Percentiles rank a stretch among this genome's conserved stretches.
phyloP scores from a whole-genome alignment of 805 yeast genomes.

The Saccharomycopsis capsularis region DNA sequence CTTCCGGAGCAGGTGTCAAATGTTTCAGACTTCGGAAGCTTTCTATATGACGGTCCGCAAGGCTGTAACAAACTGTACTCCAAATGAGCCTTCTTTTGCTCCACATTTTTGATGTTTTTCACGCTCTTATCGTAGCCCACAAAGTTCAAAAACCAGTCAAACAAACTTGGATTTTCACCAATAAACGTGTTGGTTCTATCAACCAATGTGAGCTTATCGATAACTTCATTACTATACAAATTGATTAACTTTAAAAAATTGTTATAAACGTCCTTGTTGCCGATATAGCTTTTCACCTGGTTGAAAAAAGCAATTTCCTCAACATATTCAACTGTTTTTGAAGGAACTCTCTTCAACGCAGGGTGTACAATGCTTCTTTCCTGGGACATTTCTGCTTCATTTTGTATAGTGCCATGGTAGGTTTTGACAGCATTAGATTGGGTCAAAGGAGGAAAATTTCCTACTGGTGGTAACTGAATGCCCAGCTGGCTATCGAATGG shows the following conservation, averaged over 20 bases:
- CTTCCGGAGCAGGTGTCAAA: slow-evolving; percentile 97
- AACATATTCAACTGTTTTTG: slow-evolving; percentile 47
- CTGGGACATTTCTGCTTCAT: slow-evolving; percentile 7
- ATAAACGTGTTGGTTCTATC: slow-evolving; percentile 80
- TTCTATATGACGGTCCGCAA: slow-evolving; percentile 26
- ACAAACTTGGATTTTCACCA: slow-evolving; percentile 71
- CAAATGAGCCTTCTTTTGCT: slow-evolving; percentile 4
- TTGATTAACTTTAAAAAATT: slow-evolving; percentile 88
- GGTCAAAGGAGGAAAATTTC: slow-evolving; percentile 29
- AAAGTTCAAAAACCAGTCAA: slow-evolving; percentile 87
- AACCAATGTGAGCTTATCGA: slow-evolving; percentile 75
- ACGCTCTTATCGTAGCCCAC: slow-evolving; percentile 49
- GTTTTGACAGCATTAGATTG: not conserved
- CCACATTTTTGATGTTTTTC: slow-evolving; percentile 1
- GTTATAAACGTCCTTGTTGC: slow-evolving; percentile 82
- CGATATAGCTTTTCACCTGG: slow-evolving; percentile 79
- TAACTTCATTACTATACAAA: slow-evolving; percentile 82
- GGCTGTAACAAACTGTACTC: slow-evolving; percentile 10
- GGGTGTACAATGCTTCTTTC: slow-evolving; percentile 4
- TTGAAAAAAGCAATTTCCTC: slow-evolving; percentile 91
- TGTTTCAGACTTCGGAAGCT: slow-evolving; percentile 77
- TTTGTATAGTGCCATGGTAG: slow-evolving; percentile 1
- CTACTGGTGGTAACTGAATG: slow-evolving; percentile 25
- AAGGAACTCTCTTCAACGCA: slow-evolving; percentile 32
- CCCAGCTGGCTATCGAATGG: slow-evolving; percentile 27